Conservation (phyloP, 495 filamentous ascomycete species). For the Schizothecium vesticola region DNA sequence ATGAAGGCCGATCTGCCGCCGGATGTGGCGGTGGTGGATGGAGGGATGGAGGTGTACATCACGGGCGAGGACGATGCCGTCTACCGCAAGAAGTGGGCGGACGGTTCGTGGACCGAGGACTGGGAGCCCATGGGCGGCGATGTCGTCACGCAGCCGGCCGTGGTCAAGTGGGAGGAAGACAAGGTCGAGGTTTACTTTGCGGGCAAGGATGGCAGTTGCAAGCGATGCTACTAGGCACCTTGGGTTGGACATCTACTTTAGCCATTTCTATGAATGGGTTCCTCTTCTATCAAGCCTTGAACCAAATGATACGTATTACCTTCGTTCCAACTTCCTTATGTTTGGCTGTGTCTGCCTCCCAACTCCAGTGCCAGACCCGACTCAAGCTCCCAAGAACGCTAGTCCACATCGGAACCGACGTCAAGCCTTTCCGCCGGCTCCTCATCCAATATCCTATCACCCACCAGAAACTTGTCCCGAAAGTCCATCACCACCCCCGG, state of each 20-base stretch:
- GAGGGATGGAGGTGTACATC: slow-evolving; percentile 33
- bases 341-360: no score
- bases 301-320: neutral
- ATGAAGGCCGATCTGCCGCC: slow-evolving; percentile 15
- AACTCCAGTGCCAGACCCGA: neutral
- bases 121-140: slow-evolving; percentile 25
- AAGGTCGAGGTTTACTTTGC: slow-evolving; percentile 32
- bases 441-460: slow-evolving; percentile 17
- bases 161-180: slow-evolving; percentile 28
- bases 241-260: neutral
- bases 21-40: slow-evolving; percentile 17
- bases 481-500: slow-evolving; percentile 14
- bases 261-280: neutral
- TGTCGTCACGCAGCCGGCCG: slow-evolving; percentile 21
- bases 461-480: slow-evolving; percentile 16
- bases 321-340: neutral
- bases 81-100: slow-evolving; percentile 22
- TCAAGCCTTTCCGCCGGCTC: neutral
- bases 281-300: neutral
- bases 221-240: slow-evolving; percentile 13
- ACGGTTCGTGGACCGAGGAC: slow-evolving; percentile 15
- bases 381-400: neutral
- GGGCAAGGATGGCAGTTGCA: slow-evolving; percentile 16
- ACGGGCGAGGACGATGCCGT: slow-evolving; percentile 22
- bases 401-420: no score